Base-by-base conservation (phyloP, 805 yeast species). In the Wickerhamomyces canadensis region DNA sequence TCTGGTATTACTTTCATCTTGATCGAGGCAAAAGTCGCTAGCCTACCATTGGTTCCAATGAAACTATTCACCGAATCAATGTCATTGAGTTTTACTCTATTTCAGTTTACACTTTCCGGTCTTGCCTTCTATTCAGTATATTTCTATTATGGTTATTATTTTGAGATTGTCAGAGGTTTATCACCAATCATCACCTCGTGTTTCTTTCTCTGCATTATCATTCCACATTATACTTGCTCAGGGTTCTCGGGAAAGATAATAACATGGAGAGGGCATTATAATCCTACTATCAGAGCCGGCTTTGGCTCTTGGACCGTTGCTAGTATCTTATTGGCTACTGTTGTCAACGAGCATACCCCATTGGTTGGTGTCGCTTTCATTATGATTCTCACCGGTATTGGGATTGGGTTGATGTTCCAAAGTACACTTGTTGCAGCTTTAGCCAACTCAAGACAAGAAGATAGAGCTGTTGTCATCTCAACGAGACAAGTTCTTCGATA, bases 391-490 rank as follows among this genome's bases (percentile, higher is more conserved):
- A 48, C 55, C 29, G 73, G 76, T 22, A 32, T 65, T 9, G 80
- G 68, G 10, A 21, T 36, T 7, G 48, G 48, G 12, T 26, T 29
- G 14, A 42, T 44, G 19, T 39, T 45, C 9, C 48, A 45, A 25
- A 39, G 41, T 2, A 45, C 48, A 2, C 16, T 45, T 6, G 31
- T 76, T 9, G 80, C 79, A 1, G 64, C 69, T n/a, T 79, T 74
- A 47, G 78, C 81, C 1, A 74, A 72, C 41, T 64, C 76, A 8
- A 57, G 49, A 21, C 65, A 67, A 36, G 58, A 67, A 4, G 81
- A 77, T 42, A 52, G 84, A 33, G 79, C 82, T 0, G 76, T 76
- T 13, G 74, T 74, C 3, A 74, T 76, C 5, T 65, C 78, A 4
- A 62, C 77, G 2, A 62, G 83, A 50, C 76, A 75, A 46, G 74